Base-by-base conservation (phyloP, 1,139 yeast genomes). In the Protomyces macrosporus region DNA sequence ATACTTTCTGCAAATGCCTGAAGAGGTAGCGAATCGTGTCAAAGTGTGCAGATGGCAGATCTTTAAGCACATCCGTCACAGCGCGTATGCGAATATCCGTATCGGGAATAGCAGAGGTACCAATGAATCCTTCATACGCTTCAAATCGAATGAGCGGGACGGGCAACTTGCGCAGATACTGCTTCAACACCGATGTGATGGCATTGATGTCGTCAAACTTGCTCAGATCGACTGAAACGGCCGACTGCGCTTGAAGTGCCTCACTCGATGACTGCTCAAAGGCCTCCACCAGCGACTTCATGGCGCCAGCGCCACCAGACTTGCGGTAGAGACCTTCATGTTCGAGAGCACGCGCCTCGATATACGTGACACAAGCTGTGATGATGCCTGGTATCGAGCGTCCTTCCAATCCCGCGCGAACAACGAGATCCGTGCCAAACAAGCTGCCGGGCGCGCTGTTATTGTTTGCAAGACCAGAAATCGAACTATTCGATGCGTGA, bases 291-390 rank as follows among this genome's bases (percentile, higher is more conserved):
- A 77, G 72, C 71, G 80, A 70, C 65, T 82, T 85, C 68, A 89
- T 84, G 62, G 90, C 89, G 12, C 93, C 84, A 66, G 87, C 84
- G 5, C 93, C 90, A 1, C 98, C 98, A 32, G 95, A 87, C 68
- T 91, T 87, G 70, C 98, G 81, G 76, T 93, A 93, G 50, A 93
- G 82, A 4, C 98, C 98, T 75, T 91, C 98, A 51, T 80, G 77
- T 56, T 80, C 84, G 70, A 88, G 73, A 7, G 96, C 91, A 68
- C 90, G 78, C 53, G 74, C 72, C 75, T 91, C 97, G 58, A 93
- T 90, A 71, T 87, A 95, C 45, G 78, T 77, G n/a, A 90, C 76
- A 75, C 97, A 90, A 65, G 84, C 79, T 10, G 86, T 78, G 10
- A 93, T 81, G 53, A 93, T 83, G 67, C 83, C 75, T 5, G 98